Base-by-base conservation (phyloP, 2,329 filamentous ascomycete genomes). In the Exutisphaerella laricina region DNA sequence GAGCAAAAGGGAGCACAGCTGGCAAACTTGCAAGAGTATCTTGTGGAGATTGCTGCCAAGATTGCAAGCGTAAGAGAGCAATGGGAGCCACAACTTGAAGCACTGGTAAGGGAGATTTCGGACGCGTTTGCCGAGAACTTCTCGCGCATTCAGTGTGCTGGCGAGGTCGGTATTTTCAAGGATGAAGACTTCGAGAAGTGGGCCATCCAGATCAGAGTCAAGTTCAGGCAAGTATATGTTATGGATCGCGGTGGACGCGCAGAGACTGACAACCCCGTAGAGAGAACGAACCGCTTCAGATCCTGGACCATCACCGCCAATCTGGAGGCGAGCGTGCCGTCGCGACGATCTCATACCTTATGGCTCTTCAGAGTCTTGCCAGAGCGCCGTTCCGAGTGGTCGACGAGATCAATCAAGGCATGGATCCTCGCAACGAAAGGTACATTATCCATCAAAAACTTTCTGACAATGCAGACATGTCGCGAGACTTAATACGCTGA, bases 321-420 rank as follows among this genome's bases (percentile, higher is more conserved):
- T 97, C 90, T 1, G 92, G 92, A 58, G 92, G 92, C 51, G 92
- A 98, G 70, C 84, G 92, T 46, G 88, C 92, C 17, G 90, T 98
- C 16, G 94, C 88, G 16, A 98, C 92, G 10, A 94, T 97, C 61
- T 98, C 97, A 75, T 98, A 94, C 69, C 86, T 98, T 43, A 97
- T 98, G 89, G 88, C 92, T 4, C 78, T 98, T 18, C 92, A 98
- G 65, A 86, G 86, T 37, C 82, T 98, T 58, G 90, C 92, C 12
- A 85, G 88, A 58, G 88, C 89, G 3, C 92, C 92, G 1, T 98
- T 98, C 77, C 88, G 92, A 39, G 90, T 98, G 37, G 92, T 98
- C 46, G 92, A 98, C 67, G 92, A 98, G 70, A 98, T 98, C 74
- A 98, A 98, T 62, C 92, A 98, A 69, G 92, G 92, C 54, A 98